Evolutionary conservation across 257 asterid genomes (phyloP).

Genomic region (Plantago elongata): DNA sequence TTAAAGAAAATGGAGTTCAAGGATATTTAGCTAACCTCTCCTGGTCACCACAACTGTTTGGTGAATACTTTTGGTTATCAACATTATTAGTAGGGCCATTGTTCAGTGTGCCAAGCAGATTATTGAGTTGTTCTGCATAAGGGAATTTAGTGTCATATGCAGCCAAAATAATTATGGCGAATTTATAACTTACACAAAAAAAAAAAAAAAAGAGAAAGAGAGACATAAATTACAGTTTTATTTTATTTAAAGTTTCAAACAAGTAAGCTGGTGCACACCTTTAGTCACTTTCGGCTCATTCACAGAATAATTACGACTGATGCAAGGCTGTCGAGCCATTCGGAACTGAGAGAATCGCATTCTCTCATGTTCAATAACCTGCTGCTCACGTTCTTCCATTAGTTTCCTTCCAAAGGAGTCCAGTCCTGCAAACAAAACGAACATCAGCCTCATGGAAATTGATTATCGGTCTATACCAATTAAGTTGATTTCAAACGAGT

Average conservation of each 20-base stretch:
- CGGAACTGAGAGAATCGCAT: constrained; percentile 58
- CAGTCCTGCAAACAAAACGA: constrained; percentile 39
- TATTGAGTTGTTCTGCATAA: constrained; percentile 39
- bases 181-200: background rate
- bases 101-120: constrained; percentile 37
- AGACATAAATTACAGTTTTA: background rate
- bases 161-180: background rate
- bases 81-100: constrained; percentile 38
- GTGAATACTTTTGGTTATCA: constrained; percentile 34
- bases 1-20: background rate
- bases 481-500: background rate
- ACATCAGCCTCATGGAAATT: background rate
- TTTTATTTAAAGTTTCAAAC: no score
- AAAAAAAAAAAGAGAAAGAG: background rate
- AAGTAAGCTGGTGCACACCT: constrained; percentile 29
- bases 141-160: constrained; percentile 46
- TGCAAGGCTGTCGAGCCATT: constrained; percentile 34
- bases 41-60: constrained; percentile 38
- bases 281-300: constrained; percentile 40
- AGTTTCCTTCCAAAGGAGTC: constrained; percentile 44
- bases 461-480: background rate
- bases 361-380: constrained; percentile 46
- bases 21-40: constrained; percentile 46
- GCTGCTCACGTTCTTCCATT: constrained; percentile 42
- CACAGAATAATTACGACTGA: constrained; percentile 34